These are phyloP conservation scores for Pisolithus marmoratus DNA, from an alignment of 768 basidiomycete genomes.

Conservation along the genomic window DNA sequence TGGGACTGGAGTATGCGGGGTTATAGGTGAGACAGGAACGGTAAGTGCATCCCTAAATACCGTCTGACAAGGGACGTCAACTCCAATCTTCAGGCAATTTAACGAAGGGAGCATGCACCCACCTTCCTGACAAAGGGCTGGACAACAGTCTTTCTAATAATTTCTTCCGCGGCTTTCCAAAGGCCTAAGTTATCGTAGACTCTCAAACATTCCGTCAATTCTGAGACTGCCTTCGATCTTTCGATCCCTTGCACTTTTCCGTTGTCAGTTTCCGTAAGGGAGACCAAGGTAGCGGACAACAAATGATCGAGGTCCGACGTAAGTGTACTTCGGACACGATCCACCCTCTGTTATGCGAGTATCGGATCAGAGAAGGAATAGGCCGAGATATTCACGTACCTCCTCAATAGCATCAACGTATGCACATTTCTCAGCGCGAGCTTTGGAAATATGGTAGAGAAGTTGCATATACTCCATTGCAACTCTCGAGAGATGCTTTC, in stretches of 20 bases:
- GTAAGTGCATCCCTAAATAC: slow-evolving; percentile 66
- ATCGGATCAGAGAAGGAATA: slow-evolving; percentile 7
- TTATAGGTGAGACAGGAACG: slow-evolving; percentile 65
- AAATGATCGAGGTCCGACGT: slow-evolving; percentile 83
- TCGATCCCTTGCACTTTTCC: slow-evolving; percentile 56
- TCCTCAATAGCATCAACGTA: slow-evolving; percentile 83
- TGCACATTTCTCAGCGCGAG: slow-evolving; percentile 65
- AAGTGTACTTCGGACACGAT: slow-evolving; percentile 77
- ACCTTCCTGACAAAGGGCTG: slow-evolving; percentile 77
- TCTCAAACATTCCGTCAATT: slow-evolving; percentile 71
- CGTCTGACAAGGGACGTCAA: slow-evolving; percentile 41
- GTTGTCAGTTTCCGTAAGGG: slow-evolving; percentile 44
- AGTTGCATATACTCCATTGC: slow-evolving; percentile 91
- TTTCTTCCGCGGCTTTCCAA: slow-evolving; percentile 86
- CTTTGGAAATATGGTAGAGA: slow-evolving; percentile 84
- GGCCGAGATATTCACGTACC: slow-evolving; percentile 44
- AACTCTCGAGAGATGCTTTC: slow-evolving; percentile 78
- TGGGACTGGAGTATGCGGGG: slow-evolving; percentile 69
- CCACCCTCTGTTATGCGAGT: slow-evolving; percentile 57
- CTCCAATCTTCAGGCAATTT: not conserved
- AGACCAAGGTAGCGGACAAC: slow-evolving; percentile 56
- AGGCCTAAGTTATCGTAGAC: slow-evolving; percentile 77
- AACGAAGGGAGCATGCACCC: slow-evolving; percentile 6
- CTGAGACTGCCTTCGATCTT: slow-evolving; percentile 53
- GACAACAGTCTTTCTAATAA: slow-evolving; percentile 67